Conservation (phyloP, 2,329 filamentous ascomycete genomes). For the Colletotrichum incanum region DNA sequence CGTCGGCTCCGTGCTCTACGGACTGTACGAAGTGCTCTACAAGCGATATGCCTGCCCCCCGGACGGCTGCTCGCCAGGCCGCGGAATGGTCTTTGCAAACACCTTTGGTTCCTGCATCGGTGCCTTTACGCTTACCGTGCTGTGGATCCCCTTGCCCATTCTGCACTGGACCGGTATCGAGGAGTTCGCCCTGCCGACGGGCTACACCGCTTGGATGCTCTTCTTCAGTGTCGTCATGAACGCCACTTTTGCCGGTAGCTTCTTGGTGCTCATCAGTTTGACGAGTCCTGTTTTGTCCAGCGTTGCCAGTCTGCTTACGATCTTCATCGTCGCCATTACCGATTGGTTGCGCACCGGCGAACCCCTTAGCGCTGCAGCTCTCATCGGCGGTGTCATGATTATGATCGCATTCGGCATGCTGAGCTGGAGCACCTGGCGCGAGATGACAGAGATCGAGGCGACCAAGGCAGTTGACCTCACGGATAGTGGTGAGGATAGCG, state of each 20-base stretch:
- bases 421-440: constrained; percentile 91
- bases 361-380: constrained; percentile 80
- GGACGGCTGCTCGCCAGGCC: constrained; percentile 85
- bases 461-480: constrained; percentile 68
- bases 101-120: constrained; percentile 92
- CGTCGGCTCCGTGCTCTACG: constrained; percentile 91
- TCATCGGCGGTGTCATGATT: constrained; percentile 89
- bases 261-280: constrained; percentile 92
- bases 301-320: constrained; percentile 93
- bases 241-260: constrained; percentile 92
- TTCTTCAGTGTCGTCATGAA: constrained; percentile 87
- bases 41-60: constrained; percentile 95
- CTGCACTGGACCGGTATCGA: constrained; percentile 86
- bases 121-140: constrained; percentile 84
- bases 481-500: constrained; percentile 62
- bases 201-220: constrained; percentile 85
- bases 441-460: constrained; percentile 88
- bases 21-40: constrained; percentile 97
- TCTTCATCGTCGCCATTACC: constrained; percentile 94
- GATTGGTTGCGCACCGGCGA: constrained; percentile 90
- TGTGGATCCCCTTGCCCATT: constrained; percentile 93
- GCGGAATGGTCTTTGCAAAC: constrained; percentile 97
- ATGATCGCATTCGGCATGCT: constrained; percentile 89
- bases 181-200: constrained; percentile 84
- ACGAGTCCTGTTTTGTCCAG: constrained; percentile 94